Conservation (phyloP, 345 rosid genomes). For the Mercurialis annua region DNA sequence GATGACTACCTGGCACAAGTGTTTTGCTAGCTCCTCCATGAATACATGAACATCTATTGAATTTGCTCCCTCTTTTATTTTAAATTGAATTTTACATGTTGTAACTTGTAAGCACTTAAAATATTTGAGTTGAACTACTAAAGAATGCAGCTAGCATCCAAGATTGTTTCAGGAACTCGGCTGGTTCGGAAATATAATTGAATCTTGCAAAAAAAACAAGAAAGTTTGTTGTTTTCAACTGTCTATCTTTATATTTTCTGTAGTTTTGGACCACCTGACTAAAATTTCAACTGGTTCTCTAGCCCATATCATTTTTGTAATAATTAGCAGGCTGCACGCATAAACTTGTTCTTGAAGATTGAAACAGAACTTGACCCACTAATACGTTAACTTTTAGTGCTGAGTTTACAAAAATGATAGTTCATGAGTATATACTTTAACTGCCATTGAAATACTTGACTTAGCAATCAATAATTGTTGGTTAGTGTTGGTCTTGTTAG, state of each 20-base stretch:
- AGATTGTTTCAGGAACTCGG: background rate
- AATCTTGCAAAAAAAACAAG: background rate
- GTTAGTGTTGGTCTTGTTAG: background rate
- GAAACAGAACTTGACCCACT: background rate
- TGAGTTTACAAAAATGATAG: too few species aligned
- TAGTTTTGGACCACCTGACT: background rate
- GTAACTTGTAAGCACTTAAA: background rate
- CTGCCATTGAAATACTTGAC: background rate
- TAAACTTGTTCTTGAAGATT: background rate
- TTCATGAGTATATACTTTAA: too few species aligned
- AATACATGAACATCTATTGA: background rate
- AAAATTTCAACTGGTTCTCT: background rate
- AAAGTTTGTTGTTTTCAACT: background rate
- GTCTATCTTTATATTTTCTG: background rate
- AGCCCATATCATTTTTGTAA: background rate
- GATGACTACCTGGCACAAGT: background rate
- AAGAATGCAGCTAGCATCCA: too few species aligned
- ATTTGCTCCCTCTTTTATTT: background rate
- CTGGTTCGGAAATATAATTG: background rate
- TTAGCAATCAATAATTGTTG: background rate
- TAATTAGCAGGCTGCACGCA: background rate
- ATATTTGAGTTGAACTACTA: background rate
- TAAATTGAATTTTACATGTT: background rate
- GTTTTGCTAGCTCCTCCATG: background rate
- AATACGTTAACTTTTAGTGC: background rate